These are phyloP conservation scores for Inosperma sp. DNA, from an alignment of 768 basidiomycete species.

Conservation along the genomic window DNA sequence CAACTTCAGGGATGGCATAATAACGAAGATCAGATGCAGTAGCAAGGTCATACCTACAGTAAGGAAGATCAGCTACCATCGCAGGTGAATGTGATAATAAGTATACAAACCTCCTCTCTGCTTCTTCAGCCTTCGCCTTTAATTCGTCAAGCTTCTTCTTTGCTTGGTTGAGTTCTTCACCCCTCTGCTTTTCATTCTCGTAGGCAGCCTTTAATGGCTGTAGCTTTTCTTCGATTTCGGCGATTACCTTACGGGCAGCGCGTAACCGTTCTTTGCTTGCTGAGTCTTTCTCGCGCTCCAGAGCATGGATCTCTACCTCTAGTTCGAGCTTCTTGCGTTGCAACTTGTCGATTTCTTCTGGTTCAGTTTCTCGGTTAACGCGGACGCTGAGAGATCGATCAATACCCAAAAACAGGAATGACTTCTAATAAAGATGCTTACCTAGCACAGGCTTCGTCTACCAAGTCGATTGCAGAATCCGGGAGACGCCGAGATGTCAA, in stretches of 20 bases:
- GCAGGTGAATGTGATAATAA: not conserved
- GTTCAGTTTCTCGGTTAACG: slow-evolving; percentile 90
- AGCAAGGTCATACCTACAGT: slow-evolving; percentile 56
- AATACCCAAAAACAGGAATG: slow-evolving; percentile 1
- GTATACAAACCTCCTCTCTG: slow-evolving; percentile 68
- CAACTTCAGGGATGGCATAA: slow-evolving; percentile 87
- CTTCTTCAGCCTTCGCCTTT: slow-evolving; percentile 87
- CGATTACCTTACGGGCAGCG: slow-evolving; percentile 68
- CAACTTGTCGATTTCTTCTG: slow-evolving; percentile 88
- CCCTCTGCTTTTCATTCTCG: slow-evolving; percentile 78
- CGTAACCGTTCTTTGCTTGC: slow-evolving; percentile 82
- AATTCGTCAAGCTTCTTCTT: slow-evolving; percentile 86
- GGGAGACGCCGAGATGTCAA: slow-evolving; percentile 76
- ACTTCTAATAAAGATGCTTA: slow-evolving; percentile 28
- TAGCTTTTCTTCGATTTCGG: slow-evolving; percentile 81
- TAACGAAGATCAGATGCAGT: slow-evolving; percentile 87
- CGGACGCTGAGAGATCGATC: slow-evolving; percentile 54
- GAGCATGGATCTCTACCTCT: slow-evolving; percentile 91
- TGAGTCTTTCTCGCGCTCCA: slow-evolving; percentile 87
- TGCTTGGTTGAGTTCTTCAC: slow-evolving; percentile 73
- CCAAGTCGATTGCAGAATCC: slow-evolving; percentile 85
- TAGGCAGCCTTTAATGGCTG: slow-evolving; percentile 79
- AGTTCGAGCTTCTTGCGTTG: slow-evolving; percentile 86
- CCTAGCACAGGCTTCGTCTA: slow-evolving; percentile 91
- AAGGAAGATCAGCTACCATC: slow-evolving; percentile 14